A percentile compares a stretch with the other conserved stretches of the same genome.
phyloP scores from a whole-genome alignment of 1,284 basidiomycete genomes.

The Coniophora puteana region DNA sequence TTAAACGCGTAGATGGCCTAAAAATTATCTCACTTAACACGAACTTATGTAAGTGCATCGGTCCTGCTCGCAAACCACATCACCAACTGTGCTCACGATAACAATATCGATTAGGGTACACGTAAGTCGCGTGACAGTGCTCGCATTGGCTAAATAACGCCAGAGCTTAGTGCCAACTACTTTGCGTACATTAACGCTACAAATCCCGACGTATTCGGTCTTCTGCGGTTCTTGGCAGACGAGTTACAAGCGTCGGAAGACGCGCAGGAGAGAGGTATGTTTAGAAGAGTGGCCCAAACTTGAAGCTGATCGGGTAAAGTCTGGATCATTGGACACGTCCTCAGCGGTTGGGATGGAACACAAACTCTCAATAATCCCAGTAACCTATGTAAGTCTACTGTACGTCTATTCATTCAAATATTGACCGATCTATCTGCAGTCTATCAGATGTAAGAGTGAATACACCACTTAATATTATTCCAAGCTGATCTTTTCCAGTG shows the following conservation, averaged over 20 bases:
- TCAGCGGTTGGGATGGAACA: conserved; percentile 73
- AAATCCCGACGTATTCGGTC: conserved; percentile 67
- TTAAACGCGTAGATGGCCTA: conserved; percentile 63
- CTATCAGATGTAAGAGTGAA: conserved; percentile 64
- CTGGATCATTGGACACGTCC: conserved; percentile 80
- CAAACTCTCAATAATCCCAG: conserved; percentile 62
- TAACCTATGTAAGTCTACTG: conserved; percentile 53
- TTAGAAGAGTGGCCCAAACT: not conserved
- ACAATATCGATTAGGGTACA: conserved; percentile 17
- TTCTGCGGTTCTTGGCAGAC: conserved; percentile 76
- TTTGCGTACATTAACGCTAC: conserved; percentile 79
- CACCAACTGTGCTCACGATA: too few species aligned
- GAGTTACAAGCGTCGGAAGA: conserved; percentile 80
- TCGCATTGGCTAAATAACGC: conserved; percentile 6
- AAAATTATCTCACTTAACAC: conserved; percentile 77
- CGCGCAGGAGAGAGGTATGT: conserved; percentile 57
- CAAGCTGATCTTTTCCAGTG: conserved; percentile 37
- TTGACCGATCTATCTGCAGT: conserved; percentile 34
- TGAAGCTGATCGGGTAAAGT: conserved; percentile 35
- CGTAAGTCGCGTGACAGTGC: conserved; percentile 11
- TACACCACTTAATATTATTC: not conserved
- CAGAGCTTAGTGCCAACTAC: conserved; percentile 49
- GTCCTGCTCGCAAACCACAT: not conserved
- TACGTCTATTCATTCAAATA: not conserved
- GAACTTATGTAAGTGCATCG: conserved; percentile 54